Evolutionary conservation across 2,329 filamentous ascomycete genomes (phyloP), one percentile per base, ranked within the genome.

Genomic region (Paecilomyces fulvus): DNA sequence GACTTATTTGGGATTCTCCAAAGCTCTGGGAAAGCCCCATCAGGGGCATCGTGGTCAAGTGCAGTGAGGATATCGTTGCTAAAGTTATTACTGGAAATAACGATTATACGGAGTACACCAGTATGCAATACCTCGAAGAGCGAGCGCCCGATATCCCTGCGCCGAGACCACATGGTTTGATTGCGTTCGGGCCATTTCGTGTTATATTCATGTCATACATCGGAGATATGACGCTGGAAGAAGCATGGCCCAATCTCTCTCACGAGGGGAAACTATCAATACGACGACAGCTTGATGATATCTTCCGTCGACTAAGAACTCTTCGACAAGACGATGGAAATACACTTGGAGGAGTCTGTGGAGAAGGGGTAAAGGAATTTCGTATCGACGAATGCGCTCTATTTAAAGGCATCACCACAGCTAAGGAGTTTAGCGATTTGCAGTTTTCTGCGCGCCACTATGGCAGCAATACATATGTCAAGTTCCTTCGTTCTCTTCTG

Each of bases 201-300:
- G 62, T 65, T 10, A 63, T 66, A 31, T 67, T 68, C 46, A 69
- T 69, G 65, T 60, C 65, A 11, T 66, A 64, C 48, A 61, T 68
- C 52, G 60, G 59, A 43, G 61, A 31, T 12, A 63, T 56, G 23
- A 66, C 62, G 7, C 56, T 68, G 51, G 51, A 54, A 7, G 1
- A 67, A 55, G 60, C 54, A 51, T 70, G 64, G 66, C 53, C 9
- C 12, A 14, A 14, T n/a, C 51, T 69, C 12, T 56, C 60, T 2
- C 58, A 62, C 30, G 53, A 65, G 21, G 56, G 58, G 2, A 70
- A 37, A n/a, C 11, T 56, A 33, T 64, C 60, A 1, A 60, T 67
- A 51, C 61, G 64, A 52, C 12, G 30, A 17, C 56, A 65, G 56
- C 55, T 65, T 43, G 56, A 63, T 4, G 11, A 21, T 43, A 59